Evolutionary conservation across 495 filamentous ascomycete species (phyloP).

Genomic region (Immersiella caudata): DNA sequence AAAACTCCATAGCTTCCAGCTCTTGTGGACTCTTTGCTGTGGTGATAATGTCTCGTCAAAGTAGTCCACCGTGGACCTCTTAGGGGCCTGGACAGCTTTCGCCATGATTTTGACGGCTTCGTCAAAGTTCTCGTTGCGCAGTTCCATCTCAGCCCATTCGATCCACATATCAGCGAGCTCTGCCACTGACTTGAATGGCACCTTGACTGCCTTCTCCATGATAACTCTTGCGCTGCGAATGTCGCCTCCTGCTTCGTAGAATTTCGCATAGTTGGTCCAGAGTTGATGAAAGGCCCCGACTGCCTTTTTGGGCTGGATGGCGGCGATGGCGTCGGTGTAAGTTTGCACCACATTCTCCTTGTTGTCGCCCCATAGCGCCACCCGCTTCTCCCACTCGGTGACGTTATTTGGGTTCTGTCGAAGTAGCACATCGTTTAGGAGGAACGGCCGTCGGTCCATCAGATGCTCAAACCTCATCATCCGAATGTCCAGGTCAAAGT

Average conservation of each 20-base stretch:
- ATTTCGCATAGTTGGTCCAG: conserved; percentile 97
- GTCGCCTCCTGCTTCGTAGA: conserved; percentile 91
- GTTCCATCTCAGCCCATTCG: conserved; percentile 97
- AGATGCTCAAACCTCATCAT: conserved; percentile 98
- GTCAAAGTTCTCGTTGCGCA: conserved; percentile 95
- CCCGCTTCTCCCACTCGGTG: conserved; percentile 94
- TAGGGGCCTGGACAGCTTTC: conserved; percentile 93
- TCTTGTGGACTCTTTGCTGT: conserved; percentile 97
- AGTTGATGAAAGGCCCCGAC: conserved; percentile 92
- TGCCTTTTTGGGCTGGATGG: conserved; percentile 92
- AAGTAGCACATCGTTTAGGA: conserved; percentile 93
- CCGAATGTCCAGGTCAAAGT: conserved; percentile 94
- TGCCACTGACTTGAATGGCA: conserved; percentile 91
- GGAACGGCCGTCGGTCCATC: conserved; percentile 95
- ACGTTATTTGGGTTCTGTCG: conserved; percentile 97
- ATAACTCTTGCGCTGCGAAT: conserved; percentile 84
- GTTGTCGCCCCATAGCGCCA: conserved; percentile 94
- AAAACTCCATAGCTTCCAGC: conserved; percentile 99
- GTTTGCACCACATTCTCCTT: conserved; percentile 89
- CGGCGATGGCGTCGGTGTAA: conserved; percentile 90
- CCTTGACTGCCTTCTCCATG: conserved; percentile 96
- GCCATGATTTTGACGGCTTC: conserved; percentile 93
- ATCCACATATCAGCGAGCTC: conserved; percentile 99
- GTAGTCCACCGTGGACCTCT: conserved; percentile 93
- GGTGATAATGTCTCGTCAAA: conserved; percentile 94